Conservation (phyloP, 2,329 filamentous ascomycete genomes). For the Alternaria atra region DNA sequence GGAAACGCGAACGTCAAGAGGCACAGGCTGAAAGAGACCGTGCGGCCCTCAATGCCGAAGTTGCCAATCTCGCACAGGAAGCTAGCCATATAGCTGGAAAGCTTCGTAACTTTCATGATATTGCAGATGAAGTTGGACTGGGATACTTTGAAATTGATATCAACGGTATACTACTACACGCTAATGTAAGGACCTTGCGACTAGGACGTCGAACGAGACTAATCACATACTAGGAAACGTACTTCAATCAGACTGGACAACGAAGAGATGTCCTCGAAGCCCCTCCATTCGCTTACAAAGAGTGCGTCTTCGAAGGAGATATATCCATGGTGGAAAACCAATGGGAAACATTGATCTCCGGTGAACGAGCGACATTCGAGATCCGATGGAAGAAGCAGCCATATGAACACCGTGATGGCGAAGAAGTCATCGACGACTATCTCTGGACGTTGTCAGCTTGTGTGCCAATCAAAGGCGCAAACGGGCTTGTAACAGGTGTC, state of each 20-base stretch:
- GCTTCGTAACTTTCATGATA: slow-evolving; percentile 19
- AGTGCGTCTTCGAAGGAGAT: slow-evolving; percentile 17
- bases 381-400: slow-evolving; percentile 34
- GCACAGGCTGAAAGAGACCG: slow-evolving; percentile 25
- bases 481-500: slow-evolving; percentile 27
- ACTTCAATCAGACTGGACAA: slow-evolving; percentile 18
- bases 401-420: background rate
- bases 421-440: slow-evolving; percentile 5
- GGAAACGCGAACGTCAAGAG: slow-evolving; percentile 19
- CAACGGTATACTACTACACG: slow-evolving; percentile 18
- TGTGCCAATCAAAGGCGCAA: slow-evolving; percentile 28
- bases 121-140: slow-evolving; percentile 18
- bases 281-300: slow-evolving; percentile 16
- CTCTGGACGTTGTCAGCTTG: slow-evolving; percentile 35
- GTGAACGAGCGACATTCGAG: slow-evolving; percentile 34
- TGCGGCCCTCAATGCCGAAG: slow-evolving; percentile 23
- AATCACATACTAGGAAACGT: slow-evolving; percentile 11
- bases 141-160: slow-evolving; percentile 23
- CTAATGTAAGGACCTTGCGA: slow-evolving; percentile 11
- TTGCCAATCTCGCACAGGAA: slow-evolving; percentile 18
- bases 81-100: slow-evolving; percentile 12
- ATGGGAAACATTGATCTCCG: slow-evolving; percentile 31
- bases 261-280: slow-evolving; percentile 3
- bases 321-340: slow-evolving; percentile 1
- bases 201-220: background rate